These are phyloP conservation scores for Saccharomycopsis olivae DNA, from an alignment of 805 yeast species.

Conservation along the genomic window DNA sequence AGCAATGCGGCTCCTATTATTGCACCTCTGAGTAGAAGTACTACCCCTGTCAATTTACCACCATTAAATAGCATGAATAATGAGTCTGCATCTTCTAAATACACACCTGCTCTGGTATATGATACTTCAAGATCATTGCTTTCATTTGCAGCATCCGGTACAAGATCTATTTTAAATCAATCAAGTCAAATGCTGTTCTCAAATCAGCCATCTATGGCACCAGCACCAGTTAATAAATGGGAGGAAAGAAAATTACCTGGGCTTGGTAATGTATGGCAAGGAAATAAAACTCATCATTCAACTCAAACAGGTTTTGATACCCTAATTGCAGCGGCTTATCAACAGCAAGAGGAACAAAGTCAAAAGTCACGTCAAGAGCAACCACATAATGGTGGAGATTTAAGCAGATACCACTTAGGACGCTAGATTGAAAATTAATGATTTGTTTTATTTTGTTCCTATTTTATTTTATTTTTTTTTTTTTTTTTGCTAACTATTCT, in stretches of 20 bases:
- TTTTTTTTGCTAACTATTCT: neutral
- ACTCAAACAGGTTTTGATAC: slow-evolving; percentile 1
- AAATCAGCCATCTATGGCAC: neutral
- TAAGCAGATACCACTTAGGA: neutral
- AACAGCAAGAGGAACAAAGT: neutral
- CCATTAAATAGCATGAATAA: slow-evolving; percentile 3
- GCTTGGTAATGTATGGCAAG: neutral
- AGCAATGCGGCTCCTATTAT: too few species aligned
- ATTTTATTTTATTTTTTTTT: neutral
- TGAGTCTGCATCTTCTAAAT: neutral
- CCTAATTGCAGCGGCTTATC: slow-evolving; percentile 2
- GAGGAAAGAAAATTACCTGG: neutral
- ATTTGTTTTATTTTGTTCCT: neutral
- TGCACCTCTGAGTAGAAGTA: neutral
- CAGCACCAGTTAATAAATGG: neutral
- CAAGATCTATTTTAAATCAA: slow-evolving; percentile 5
- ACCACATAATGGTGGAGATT: neutral
- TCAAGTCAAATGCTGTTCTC: neutral
- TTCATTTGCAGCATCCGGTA: slow-evolving; percentile 4
- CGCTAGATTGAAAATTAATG: neutral
- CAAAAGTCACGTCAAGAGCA: neutral
- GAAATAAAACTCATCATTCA: neutral
- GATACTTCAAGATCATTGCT: slow-evolving; percentile 4
- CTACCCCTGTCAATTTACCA: slow-evolving; percentile 10
- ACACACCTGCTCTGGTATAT: neutral